Base-by-base conservation (phyloP, 108 stramenopile genomes). In the Stephanodiscus triporus region DNA sequence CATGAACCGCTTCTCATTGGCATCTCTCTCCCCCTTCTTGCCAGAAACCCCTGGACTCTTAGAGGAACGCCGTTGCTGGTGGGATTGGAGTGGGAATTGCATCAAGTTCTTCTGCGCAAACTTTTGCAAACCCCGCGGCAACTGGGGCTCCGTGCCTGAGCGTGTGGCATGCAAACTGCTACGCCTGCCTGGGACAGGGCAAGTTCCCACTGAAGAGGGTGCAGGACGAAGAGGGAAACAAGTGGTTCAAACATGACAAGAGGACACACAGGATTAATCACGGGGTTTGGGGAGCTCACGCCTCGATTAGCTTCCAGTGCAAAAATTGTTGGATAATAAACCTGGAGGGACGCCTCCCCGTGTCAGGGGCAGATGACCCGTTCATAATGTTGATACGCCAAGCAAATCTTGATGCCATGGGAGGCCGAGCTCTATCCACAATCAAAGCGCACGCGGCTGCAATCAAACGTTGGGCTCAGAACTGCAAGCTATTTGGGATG, bases 341-440 rank as follows among this genome's bases (percentile, higher is more conserved):
- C 14, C 17, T 85, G 2, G 23, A 63, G 37, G 20, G 50, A 24
- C 11, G 23, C 2, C 9, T 54, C 2, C 40, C 42, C 0, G 26
- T 56, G 2, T 6, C 37, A 0, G 61, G 66, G 9, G 29, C 23
- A 8, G 40, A 65, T 20, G 32, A 36, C 2, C 6, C 11, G 13
- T 81, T 43, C 23, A 0, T 76, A 2, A 48, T 9, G 55, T 78
- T 59, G 30, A 58, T 87, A 9, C 51, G 75, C 10, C 77, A 72
- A 64, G 82, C 80, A 1, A 87, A 73, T 22, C 56, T 90, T 40
- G 87, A 90, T 63, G 80, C 84, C 0, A 70, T 77, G 34, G 19
- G 22, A 0, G 68, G 64, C 0, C 0, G 53, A 30, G 61, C 76
- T 0, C 10, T 19, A 37, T 2, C 0, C 2, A 77, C 76, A 1